phyloP scores from a whole-genome alignment of 495 filamentous ascomycete genomes.

The Podospora bellae-mahoneyi region DNA sequence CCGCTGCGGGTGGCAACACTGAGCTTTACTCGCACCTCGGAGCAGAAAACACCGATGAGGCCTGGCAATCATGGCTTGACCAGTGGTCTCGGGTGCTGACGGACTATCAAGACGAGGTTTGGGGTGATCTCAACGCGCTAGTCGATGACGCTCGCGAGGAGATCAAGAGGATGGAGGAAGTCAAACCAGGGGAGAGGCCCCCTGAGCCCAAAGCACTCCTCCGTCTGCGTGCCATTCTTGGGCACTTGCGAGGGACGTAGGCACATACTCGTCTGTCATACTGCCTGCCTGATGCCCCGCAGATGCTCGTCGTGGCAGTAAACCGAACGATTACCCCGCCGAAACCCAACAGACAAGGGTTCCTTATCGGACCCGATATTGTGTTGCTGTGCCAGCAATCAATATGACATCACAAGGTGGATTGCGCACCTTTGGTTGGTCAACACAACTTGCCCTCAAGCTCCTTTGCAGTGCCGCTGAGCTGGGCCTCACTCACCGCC shows the following conservation, averaged over 20 bases:
- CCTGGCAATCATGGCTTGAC: conserved; percentile 43
- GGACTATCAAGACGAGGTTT: conserved; percentile 71
- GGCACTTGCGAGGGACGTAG: conserved; percentile 28
- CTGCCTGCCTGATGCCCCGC: neutral
- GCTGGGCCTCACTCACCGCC: neutral
- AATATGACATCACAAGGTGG: conserved; percentile 26
- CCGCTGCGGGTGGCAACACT: conserved; percentile 10
- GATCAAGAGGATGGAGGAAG: conserved; percentile 36
- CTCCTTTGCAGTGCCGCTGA: neutral
- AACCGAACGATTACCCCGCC: conserved; percentile 20
- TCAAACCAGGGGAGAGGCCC: conserved; percentile 23
- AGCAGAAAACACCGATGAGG: conserved; percentile 36
- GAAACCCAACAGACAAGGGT: conserved; percentile 6
- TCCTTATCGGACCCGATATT: neutral
- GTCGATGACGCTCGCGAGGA: conserved; percentile 62
- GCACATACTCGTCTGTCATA: neutral
- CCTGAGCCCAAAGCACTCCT: conserved; percentile 29
- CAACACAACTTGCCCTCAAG: neutral
- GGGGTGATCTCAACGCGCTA: conserved; percentile 66
- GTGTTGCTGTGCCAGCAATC: conserved; percentile 28
- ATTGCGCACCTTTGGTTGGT: conserved; percentile 21
- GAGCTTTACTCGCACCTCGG: conserved; percentile 32
- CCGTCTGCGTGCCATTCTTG: conserved; percentile 34
- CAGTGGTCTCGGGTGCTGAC: conserved; percentile 64
- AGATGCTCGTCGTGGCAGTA: neutral